Evolutionary conservation across 2,329 filamentous ascomycete species (phyloP).

Genomic region (Alternaria hordeiaustralica): DNA sequence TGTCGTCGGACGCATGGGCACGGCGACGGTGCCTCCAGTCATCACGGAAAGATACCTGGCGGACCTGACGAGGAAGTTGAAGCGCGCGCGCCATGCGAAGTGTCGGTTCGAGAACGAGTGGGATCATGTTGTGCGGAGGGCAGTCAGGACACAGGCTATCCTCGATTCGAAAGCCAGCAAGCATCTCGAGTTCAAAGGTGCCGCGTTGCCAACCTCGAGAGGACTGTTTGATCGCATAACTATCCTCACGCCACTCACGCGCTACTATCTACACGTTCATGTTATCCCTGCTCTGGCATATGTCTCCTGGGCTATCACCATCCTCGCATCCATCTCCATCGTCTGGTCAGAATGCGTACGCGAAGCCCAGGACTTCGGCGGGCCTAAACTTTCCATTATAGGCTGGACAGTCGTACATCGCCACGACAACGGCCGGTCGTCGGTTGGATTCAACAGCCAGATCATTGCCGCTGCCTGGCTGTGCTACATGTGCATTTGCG

Average conservation of each 20-base stretch:
- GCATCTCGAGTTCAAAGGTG: slow-evolving; percentile 74
- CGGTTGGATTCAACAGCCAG: slow-evolving; percentile 87
- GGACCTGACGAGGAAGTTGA: slow-evolving; percentile 81
- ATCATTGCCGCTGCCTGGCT: slow-evolving; percentile 86
- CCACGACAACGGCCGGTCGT: slow-evolving; percentile 71
- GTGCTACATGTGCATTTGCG: slow-evolving; percentile 92
- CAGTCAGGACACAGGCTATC: slow-evolving; percentile 77
- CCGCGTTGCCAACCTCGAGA: slow-evolving; percentile 56
- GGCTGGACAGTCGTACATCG: slow-evolving; percentile 75
- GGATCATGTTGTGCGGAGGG: slow-evolving; percentile 77
- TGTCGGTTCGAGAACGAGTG: slow-evolving; percentile 85
- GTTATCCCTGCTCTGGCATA: slow-evolving; percentile 73
- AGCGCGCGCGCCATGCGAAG: slow-evolving; percentile 81
- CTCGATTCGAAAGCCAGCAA: slow-evolving; percentile 83
- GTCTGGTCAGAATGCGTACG: slow-evolving; percentile 95
- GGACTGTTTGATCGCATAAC: slow-evolving; percentile 52
- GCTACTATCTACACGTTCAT: slow-evolving; percentile 78
- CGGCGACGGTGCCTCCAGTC: slow-evolving; percentile 71
- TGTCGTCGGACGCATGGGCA: slow-evolving; percentile 31
- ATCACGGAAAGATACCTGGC: slow-evolving; percentile 94
- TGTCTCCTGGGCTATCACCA: slow-evolving; percentile 69
- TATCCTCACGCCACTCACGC: slow-evolving; percentile 78
- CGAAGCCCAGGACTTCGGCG: slow-evolving; percentile 62
- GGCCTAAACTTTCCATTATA: slow-evolving; percentile 74
- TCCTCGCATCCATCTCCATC: slow-evolving; percentile 78